Conservation (phyloP, 2,329 filamentous ascomycete species). For the Albophoma yamanashiensis region DNA sequence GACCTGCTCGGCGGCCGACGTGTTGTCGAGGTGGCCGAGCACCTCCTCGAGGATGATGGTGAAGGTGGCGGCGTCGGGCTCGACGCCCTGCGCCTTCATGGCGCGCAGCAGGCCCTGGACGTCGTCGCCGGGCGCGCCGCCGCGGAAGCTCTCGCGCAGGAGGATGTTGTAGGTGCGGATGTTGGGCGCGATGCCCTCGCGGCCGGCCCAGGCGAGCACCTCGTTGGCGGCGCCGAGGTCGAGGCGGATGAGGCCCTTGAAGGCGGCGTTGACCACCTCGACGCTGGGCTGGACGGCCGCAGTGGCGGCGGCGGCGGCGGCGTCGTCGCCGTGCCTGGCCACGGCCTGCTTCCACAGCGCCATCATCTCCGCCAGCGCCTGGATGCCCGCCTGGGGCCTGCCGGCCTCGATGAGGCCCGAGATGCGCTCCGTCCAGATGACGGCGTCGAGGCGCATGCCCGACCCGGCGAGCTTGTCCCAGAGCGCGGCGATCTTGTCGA, state of each 20-base stretch:
- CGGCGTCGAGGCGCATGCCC: conserved; percentile 48
- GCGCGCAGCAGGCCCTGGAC: conserved; percentile 40
- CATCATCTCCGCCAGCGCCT: conserved; percentile 56
- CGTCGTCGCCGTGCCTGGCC: conserved; percentile 11
- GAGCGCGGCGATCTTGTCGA: conserved; percentile 49
- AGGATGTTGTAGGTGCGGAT: conserved; percentile 58
- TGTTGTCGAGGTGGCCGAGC: conserved; percentile 28
- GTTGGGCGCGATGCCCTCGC: conserved; percentile 44
- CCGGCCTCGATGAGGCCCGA: conserved; percentile 50
- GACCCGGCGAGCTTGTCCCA: conserved; percentile 54
- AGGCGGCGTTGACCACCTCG: conserved; percentile 57
- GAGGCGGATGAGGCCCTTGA: conserved; percentile 49
- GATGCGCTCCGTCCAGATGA: conserved; percentile 62
- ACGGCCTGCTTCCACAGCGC: conserved; percentile 40
- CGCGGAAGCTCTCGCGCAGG: conserved; percentile 47
- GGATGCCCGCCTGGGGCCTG: conserved; percentile 44
- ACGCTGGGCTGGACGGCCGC: conserved; percentile 44
- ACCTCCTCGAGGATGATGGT: conserved; percentile 58
- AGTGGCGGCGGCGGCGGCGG: conserved; percentile 23
- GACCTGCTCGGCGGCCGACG: conserved; percentile 37
- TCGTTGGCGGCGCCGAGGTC: conserved; percentile 37
- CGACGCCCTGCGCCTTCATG: conserved; percentile 47
- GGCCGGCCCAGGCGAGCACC: conserved; percentile 49
- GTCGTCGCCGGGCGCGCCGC: conserved; percentile 32
- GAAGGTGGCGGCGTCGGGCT: conserved; percentile 59